These are phyloP conservation scores for Ogataea parapolymorpha DNA, from an alignment of 805 yeast species.

Conservation along the genomic window DNA sequence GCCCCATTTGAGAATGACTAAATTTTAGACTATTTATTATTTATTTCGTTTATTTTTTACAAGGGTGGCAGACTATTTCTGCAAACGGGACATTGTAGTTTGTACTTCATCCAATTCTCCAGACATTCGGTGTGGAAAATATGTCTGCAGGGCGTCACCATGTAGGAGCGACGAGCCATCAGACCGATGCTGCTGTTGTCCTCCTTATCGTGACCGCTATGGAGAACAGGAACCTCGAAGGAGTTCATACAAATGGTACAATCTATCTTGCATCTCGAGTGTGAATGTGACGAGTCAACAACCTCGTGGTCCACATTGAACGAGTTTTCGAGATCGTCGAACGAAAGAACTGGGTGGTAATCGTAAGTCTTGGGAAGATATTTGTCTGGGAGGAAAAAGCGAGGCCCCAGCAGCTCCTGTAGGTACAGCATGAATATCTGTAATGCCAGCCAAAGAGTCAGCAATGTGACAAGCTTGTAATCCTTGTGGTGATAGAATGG, in stretches of 20 bases:
- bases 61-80: constrained; percentile 81
- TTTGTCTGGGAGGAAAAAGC: constrained; percentile 76
- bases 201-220: constrained; percentile 14
- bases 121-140: constrained; percentile 87
- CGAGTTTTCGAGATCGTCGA: constrained; percentile 60
- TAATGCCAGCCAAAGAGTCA: constrained; percentile 52
- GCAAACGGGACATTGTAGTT: constrained; percentile 92
- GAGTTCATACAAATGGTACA: constrained; percentile 91
- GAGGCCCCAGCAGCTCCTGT: constrained; percentile 71
- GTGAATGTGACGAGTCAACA: constrained; percentile 30
- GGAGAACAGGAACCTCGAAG: constrained; percentile 54
- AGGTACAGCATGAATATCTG: constrained; percentile 58
- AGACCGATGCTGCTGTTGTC: constrained; percentile 21
- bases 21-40: neutral
- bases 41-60: constrained; percentile 26
- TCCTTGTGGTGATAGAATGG: constrained; percentile 72
- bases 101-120: constrained; percentile 90
- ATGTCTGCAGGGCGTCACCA: constrained; percentile 91
- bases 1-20: constrained; percentile 2
- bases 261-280: constrained; percentile 52
- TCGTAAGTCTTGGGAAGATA: constrained; percentile 79
- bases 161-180: constrained; percentile 45
- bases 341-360: constrained; percentile 67
- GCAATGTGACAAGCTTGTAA: constrained; percentile 41
- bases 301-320: constrained; percentile 51